These are phyloP conservation scores for Phialophora tarda DNA, from an alignment of 2,329 filamentous ascomycete species.

Conservation along the genomic window DNA sequence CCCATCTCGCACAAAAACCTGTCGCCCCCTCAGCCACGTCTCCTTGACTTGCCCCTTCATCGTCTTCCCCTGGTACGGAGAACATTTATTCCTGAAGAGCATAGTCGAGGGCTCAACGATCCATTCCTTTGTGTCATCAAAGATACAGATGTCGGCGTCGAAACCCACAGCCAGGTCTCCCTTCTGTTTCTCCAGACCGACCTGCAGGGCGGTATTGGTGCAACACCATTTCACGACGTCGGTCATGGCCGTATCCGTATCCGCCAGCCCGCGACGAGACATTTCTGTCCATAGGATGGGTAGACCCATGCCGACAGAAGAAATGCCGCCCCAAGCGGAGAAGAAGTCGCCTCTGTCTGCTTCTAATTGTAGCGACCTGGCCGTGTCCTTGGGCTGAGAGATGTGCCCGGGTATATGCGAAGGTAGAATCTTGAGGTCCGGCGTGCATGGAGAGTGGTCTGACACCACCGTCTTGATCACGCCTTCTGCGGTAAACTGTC, in stretches of 20 bases:
- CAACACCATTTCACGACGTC: slow-evolving; percentile 88
- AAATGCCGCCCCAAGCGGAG: slow-evolving; percentile 94
- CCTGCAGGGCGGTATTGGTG: slow-evolving; percentile 83
- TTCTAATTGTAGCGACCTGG: slow-evolving; percentile 42
- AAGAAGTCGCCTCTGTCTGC: slow-evolving; percentile 79
- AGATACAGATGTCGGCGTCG: slow-evolving; percentile 90
- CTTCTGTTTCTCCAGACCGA: slow-evolving; percentile 80
- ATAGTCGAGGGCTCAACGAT: slow-evolving; percentile 76
- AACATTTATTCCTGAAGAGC: slow-evolving; percentile 93
- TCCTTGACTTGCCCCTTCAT: slow-evolving; percentile 79
- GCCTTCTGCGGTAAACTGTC: slow-evolving; percentile 65
- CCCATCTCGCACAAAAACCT: slow-evolving; percentile 73
- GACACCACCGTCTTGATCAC: slow-evolving; percentile 92
- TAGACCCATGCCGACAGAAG: slow-evolving; percentile 87
- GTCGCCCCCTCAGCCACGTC: slow-evolving; percentile 81
- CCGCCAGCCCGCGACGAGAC: slow-evolving; percentile 61
- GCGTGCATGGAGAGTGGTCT: slow-evolving; percentile 95
- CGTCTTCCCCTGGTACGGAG: slow-evolving; percentile 81
- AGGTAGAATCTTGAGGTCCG: slow-evolving; percentile 87
- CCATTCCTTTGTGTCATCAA: slow-evolving; percentile 83
- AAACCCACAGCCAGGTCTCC: slow-evolving; percentile 80
- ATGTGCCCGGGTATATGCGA: slow-evolving; percentile 63
- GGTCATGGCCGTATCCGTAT: slow-evolving; percentile 61
- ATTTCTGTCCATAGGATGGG: slow-evolving; percentile 87
- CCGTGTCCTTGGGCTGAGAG: slow-evolving; percentile 40